Evolutionary conservation across 768 basidiomycete genomes (phyloP).

Genomic region (Suillus occidentalis): DNA sequence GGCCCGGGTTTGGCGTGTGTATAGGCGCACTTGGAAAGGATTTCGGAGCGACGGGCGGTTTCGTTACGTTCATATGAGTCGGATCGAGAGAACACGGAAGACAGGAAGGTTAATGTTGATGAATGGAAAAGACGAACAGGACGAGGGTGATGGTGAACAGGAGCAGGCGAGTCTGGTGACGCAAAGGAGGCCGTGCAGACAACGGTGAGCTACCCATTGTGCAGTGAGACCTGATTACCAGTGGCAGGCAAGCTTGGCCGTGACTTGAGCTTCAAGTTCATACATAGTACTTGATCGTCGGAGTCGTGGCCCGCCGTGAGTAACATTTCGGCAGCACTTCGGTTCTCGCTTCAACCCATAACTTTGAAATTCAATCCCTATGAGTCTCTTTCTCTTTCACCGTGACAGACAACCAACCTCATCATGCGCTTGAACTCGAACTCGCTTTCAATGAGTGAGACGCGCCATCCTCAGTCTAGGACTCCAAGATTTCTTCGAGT

Average conservation of each 20-base stretch:
- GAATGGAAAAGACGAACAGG: neutral
- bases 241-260: neutral
- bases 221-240: neutral
- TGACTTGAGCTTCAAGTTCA: neutral
- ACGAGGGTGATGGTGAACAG: neutral
- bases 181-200: too few species aligned
- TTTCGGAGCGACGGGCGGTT: conserved; percentile 19
- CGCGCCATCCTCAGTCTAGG: too few species aligned
- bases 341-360: neutral
- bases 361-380: too few species aligned
- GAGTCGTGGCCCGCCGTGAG: neutral
- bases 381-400: too few species aligned
- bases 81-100: neutral
- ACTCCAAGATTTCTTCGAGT: too few species aligned
- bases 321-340: neutral
- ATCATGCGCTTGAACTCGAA: too few species aligned
- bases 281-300: too few species aligned
- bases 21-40: conserved; percentile 46
- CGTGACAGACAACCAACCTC: too few species aligned
- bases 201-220: neutral
- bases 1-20: conserved; percentile 44
- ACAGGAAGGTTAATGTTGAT: neutral
- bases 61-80: conserved; percentile 1
- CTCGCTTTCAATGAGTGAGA: too few species aligned
- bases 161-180: neutral